phyloP scores from a whole-genome alignment of 371 early-diverging fungal genomes.

The Mucor piriformis region DNA sequence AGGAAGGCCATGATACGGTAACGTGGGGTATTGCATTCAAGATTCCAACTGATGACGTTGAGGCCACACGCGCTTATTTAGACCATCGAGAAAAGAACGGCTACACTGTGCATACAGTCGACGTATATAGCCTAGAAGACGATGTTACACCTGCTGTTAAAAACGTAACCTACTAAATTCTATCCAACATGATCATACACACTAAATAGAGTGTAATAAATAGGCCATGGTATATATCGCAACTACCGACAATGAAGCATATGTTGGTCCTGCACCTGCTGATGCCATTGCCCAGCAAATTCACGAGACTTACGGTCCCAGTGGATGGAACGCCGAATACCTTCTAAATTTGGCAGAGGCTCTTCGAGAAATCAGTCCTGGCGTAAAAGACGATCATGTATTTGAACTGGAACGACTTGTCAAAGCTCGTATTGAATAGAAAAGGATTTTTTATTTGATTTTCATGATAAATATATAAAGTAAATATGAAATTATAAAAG shows the following conservation, averaged over 20 bases:
- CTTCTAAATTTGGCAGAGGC: slow-evolving; percentile 71
- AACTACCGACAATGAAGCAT: slow-evolving; percentile 78
- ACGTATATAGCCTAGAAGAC: slow-evolving; percentile 60
- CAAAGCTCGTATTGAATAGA: slow-evolving; percentile 33
- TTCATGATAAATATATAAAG: slow-evolving; percentile 6
- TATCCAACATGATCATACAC: too few species aligned
- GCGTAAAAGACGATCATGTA: slow-evolving; percentile 65
- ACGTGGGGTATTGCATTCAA: slow-evolving; percentile 91
- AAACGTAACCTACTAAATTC: too few species aligned
- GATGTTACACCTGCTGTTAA: slow-evolving; percentile 51
- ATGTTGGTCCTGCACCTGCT: slow-evolving; percentile 76
- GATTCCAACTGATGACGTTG: slow-evolving; percentile 66
- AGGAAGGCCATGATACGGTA: slow-evolving; percentile 62
- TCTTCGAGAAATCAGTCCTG: slow-evolving; percentile 60
- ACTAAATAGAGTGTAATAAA: too few species aligned
- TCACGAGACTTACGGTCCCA: slow-evolving; percentile 68
- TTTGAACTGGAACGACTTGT: slow-evolving; percentile 63
- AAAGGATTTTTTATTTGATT: not conserved
- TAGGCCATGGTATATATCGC: slow-evolving; percentile 86
- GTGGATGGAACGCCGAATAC: slow-evolving; percentile 81
- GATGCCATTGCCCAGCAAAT: slow-evolving; percentile 78
- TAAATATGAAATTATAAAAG: slow-evolving; percentile 12
- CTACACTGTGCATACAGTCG: slow-evolving; percentile 72
- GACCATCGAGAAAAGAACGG: slow-evolving; percentile 87
- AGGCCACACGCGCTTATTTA: slow-evolving; percentile 70